Conservation (phyloP, 495 filamentous ascomycete genomes). For the Podospora bellae-mahoneyi region DNA sequence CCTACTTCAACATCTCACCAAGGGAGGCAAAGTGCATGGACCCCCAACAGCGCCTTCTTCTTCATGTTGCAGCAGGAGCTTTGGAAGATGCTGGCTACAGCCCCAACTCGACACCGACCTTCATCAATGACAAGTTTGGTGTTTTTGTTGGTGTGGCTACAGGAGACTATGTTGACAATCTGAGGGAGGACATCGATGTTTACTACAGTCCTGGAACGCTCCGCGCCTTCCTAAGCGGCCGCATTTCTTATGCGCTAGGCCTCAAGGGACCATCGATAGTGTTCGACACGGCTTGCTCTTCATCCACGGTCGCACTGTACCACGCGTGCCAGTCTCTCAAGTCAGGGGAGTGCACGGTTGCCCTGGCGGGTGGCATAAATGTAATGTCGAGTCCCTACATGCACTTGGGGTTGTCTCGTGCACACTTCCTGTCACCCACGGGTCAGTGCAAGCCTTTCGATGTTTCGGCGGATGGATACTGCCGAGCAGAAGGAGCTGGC, state of each 20-base stretch:
- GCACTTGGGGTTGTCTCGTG: slow-evolving; percentile 45
- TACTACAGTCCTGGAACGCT: slow-evolving; percentile 29
- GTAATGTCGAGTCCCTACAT: slow-evolving; percentile 50
- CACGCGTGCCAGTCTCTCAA: slow-evolving; percentile 39
- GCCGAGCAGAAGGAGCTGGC: slow-evolving; percentile 56
- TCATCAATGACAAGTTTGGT: slow-evolving; percentile 13
- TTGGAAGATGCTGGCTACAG: slow-evolving; percentile 41
- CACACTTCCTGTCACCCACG: slow-evolving; percentile 40
- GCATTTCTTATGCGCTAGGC: slow-evolving; percentile 47
- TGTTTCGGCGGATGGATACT: slow-evolving; percentile 59
- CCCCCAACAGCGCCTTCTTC: slow-evolving; percentile 37
- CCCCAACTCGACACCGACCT: slow-evolving; percentile 16
- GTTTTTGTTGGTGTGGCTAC: slow-evolving; percentile 18
- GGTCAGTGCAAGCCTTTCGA: slow-evolving; percentile 57
- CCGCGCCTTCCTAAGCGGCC: slow-evolving; percentile 30
- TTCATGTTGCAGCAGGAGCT: slow-evolving; percentile 41
- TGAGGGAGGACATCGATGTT: slow-evolving; percentile 15
- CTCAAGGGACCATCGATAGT: slow-evolving; percentile 52
- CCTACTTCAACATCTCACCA: slow-evolving; percentile 44
- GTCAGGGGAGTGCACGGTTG: slow-evolving; percentile 40
- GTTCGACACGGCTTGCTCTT: slow-evolving; percentile 57
- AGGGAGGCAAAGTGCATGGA: slow-evolving; percentile 46
- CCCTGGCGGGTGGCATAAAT: slow-evolving; percentile 37
- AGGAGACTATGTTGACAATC: slow-evolving; percentile 21
- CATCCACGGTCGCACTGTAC: slow-evolving; percentile 47